phyloP scores from a whole-genome alignment of 495 filamentous ascomycete genomes.

The Neurospora sp. region DNA sequence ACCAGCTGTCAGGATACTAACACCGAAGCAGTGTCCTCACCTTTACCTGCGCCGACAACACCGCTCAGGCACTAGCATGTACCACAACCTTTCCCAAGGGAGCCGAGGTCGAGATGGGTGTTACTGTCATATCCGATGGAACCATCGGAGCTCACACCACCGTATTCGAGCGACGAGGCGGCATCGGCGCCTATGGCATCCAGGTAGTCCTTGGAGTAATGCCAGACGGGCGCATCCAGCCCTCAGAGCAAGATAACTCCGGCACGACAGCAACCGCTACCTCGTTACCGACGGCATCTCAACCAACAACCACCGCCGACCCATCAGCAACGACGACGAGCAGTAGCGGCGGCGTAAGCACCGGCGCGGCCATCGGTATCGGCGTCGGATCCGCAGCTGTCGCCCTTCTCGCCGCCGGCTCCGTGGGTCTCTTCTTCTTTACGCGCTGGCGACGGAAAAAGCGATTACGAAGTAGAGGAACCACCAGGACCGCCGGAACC shows the following conservation, averaged over 20 bases:
- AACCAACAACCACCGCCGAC: background rate
- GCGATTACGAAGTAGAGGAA: background rate
- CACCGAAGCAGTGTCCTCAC: constrained; percentile 3
- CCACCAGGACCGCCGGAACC: background rate
- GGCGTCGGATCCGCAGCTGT: constrained; percentile 18
- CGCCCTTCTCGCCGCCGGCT: constrained; percentile 6
- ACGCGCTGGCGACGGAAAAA: constrained; percentile 12
- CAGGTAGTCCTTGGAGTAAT: constrained; percentile 14
- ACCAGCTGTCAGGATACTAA: background rate
- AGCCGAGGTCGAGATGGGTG: constrained; percentile 7
- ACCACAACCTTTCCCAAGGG: constrained; percentile 8
- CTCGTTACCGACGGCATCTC: background rate
- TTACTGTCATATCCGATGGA: constrained; percentile 10
- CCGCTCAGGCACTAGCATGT: constrained; percentile 10
- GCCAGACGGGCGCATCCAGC: background rate
- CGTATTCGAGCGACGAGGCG: constrained; percentile 8
- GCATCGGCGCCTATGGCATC: constrained; percentile 17
- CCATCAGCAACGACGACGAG: background rate
- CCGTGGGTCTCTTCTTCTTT: constrained; percentile 13
- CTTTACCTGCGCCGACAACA: constrained; percentile 13
- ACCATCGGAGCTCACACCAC: constrained; percentile 4
- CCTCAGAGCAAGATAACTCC: background rate
- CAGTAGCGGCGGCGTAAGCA: constrained; percentile 10
- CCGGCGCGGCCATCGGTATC: constrained; percentile 18
- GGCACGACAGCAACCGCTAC: background rate